Base-by-base conservation (phyloP, 352 stramenopile genomes). In the Globisporangium acanthophoron region DNA sequence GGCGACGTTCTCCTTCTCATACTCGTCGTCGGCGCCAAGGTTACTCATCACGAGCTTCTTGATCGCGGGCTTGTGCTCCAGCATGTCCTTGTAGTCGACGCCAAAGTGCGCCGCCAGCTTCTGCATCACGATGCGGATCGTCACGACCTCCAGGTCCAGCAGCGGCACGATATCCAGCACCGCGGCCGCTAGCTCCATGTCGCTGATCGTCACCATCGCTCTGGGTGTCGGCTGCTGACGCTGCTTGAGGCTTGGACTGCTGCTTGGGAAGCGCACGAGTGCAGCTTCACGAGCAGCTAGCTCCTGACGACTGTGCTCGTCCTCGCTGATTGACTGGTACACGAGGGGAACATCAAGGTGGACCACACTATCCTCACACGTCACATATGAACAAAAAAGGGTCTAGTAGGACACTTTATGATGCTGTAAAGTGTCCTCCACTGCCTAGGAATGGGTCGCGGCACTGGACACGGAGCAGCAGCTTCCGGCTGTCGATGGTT, bases 121-220 rank as follows among this genome's bases (percentile, higher is more conserved):
- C 52, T 78, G 56, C 60, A 79, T 70, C 33, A 94, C 59, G 27
- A 67, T 57, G 13, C 70, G 65, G 9, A 92, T 48, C 18, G 72
- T 90, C 48, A 76, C 76, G 20, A 67, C 71, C 29, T 65, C 47
- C 16, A 69, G 67, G 51, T 92, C 70, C 69, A 94, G 74, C 9
- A 56, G 60, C 35, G 85, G 82, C 1, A 92, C 70, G 18, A 90
- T 67, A 52, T 76, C 53, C 40, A 63, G 55, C 56, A 94, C 65
- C 58, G 65, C 80, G 12, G 54, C 50, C 33, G 40, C 37, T 11
- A 85, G 56, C 49, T 72, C 64, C 39, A 66, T 31, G 43, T 70
- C 11, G 5, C 44, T 65, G 20, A 84, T 54, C 13, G 58, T 41
- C 20, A 58, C 61, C 27, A 57, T 59, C 43, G 66, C 62, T 20